Percentiles rank a stretch among this genome's conserved stretches.
Conservation (phyloP, 768 basidiomycete species). For the Cubamyces lactineus region DNA sequence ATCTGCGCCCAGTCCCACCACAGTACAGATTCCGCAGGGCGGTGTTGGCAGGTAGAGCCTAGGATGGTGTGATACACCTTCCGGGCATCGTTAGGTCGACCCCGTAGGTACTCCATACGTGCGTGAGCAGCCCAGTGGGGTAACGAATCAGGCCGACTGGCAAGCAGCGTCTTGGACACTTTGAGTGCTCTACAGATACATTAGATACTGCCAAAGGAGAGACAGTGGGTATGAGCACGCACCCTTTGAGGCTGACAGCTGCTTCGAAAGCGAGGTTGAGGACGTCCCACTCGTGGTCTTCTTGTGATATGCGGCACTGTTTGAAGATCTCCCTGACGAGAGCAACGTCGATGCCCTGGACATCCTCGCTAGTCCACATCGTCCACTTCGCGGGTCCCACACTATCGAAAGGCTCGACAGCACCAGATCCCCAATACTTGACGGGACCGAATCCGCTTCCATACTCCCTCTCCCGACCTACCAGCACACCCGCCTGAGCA, state of each 20-base stretch:
- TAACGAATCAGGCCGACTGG: constrained; percentile 57
- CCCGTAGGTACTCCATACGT: constrained; percentile 68
- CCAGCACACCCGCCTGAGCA: constrained; percentile 62
- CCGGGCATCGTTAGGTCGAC: constrained; percentile 66
- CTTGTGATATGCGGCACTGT: constrained; percentile 52
- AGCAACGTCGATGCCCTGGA: constrained; percentile 50
- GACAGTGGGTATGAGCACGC: constrained; percentile 11
- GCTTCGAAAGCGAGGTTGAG: constrained; percentile 71
- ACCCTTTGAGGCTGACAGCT: constrained; percentile 61
- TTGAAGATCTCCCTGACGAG: constrained; percentile 62
- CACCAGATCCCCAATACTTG: constrained; percentile 62
- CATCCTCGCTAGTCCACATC: constrained; percentile 53
- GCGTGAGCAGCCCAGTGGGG: constrained; percentile 78
- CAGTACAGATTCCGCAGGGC: constrained; percentile 46
- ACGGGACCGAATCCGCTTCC: constrained; percentile 66
- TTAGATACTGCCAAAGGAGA: background rate
- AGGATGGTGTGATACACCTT: constrained; percentile 78
- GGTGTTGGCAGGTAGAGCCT: constrained; percentile 41
- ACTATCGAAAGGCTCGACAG: constrained; percentile 58
- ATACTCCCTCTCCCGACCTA: constrained; percentile 70
- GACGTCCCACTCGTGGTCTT: constrained; percentile 63
- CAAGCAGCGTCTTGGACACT: constrained; percentile 66
- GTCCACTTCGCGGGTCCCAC: constrained; percentile 39
- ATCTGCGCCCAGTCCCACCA: constrained; percentile 89
- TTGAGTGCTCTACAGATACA: constrained; percentile 58